Base-by-base conservation (phyloP, 768 basidiomycete genomes). In the Mycena rebaudengoi region DNA sequence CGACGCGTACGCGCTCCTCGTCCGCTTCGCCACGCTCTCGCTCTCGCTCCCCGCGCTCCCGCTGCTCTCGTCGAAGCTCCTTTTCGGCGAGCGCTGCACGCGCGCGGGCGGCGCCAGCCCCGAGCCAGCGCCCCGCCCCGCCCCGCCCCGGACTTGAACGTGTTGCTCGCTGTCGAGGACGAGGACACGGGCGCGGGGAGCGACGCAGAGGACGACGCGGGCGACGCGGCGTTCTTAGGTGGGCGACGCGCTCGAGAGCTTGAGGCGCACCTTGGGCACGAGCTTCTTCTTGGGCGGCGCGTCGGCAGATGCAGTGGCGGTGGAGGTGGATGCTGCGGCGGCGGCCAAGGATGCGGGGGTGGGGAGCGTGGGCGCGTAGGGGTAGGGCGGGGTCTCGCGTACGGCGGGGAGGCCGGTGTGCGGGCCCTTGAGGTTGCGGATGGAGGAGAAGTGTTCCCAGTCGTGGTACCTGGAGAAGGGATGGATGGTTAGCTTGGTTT, bases 361-460 rank as follows among this genome's bases (percentile, higher is more conserved):
- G 21, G 79, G n/a, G n/a, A n/a, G 66, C 11, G 73, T 67, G 25
- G 74, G 58, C 45, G 72, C 72, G 7, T 72, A 78, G 14, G 74
- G 57, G n/a, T 71, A 70, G 10, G 75, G 67, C 3, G 75, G 74
- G 0, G 78, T 74, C 75, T 95, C 93, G 41, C 75, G 71, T 2
- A 94, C 86, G 54, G 77, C 76, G 4, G 93, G 92, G 16, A 88
- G 80, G 8, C 94, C 95, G 0, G 86, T 79, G 73, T 95, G 94
- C 0, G 95, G 95, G 2, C 95, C 95, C 16, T 82, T 82, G 54
- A 95, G 79, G 74, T 94, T 96, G 45, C 95, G 91, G 61, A 97
- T 92, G n/a, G 91, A 93, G 13, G 92, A 95, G 71, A 96, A 97
- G 73, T 97, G 95, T 71, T 97, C 95, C 92, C 93, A 96, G 74